Percentiles rank a stretch among this genome's conserved stretches.
These are phyloP conservation scores for Amborella trichopoda DNA, from an alignment of 164 flowering plant species.

Conservation along the genomic window DNA sequence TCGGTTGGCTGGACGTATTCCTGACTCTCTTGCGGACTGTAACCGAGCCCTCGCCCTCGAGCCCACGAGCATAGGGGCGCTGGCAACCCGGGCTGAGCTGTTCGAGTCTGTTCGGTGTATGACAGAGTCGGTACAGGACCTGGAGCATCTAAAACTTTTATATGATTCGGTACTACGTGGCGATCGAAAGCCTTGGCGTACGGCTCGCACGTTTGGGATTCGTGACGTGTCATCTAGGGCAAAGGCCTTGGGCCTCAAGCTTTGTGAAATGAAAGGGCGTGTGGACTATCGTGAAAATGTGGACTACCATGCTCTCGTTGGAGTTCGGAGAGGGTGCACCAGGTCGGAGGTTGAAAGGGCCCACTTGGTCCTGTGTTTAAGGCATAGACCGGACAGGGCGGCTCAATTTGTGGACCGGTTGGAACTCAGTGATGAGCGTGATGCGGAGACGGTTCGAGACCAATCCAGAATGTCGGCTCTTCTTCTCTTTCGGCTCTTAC, in stretches of 20 bases:
- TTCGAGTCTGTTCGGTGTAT: conserved; percentile 62
- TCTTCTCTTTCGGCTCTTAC: conserved; percentile 65
- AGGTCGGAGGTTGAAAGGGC: conserved; percentile 82
- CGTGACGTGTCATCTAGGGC: conserved; percentile 63
- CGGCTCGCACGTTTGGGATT: conserved; percentile 56
- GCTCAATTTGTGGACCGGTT: conserved; percentile 56
- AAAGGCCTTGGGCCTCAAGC: conserved; percentile 36
- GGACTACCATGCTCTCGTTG: conserved; percentile 72
- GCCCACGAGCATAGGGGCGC: conserved; percentile 65
- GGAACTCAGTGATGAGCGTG: conserved; percentile 59
- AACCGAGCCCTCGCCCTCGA: conserved; percentile 72
- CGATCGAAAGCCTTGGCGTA: conserved; percentile 72
- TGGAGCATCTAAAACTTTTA: conserved; percentile 80
- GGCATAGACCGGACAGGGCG: conserved; percentile 75
- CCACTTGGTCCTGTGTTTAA: conserved; percentile 48
- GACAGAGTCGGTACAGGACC: conserved; percentile 80
- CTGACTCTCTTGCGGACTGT: conserved; percentile 82
- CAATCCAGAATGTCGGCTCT: conserved; percentile 74
- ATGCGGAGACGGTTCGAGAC: conserved; percentile 60
- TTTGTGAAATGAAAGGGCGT: conserved; percentile 53
- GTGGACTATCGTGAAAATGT: conserved; percentile 63
- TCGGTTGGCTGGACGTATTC: conserved; percentile 54
- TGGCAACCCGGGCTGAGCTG: conserved; percentile 49
- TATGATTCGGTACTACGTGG: conserved; percentile 77
- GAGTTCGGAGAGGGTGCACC: conserved; percentile 76